Conservation (phyloP, 1,284 basidiomycete genomes). For the Phlebopus sp. region DNA sequence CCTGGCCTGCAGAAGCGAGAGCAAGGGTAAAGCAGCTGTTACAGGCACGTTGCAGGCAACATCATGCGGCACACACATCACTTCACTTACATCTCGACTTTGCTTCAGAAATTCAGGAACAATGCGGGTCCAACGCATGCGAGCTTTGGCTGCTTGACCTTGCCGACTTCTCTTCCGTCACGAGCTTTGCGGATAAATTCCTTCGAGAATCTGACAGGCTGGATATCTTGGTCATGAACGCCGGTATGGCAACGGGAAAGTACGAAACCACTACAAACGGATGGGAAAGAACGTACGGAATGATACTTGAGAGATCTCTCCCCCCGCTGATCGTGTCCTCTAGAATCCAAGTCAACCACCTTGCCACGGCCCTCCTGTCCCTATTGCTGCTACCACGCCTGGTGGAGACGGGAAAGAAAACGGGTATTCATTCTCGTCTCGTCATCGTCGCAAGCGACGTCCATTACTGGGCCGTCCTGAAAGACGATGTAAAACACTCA, state of each 20-base stretch:
- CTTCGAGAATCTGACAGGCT: constrained; percentile 34
- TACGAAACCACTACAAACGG: constrained; percentile 35
- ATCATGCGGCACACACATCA: no score
- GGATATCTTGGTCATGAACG: constrained; percentile 42
- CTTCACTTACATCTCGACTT: background rate
- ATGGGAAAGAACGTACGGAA: constrained; percentile 37
- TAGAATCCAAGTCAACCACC: constrained; percentile 44
- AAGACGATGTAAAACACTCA: constrained; percentile 21
- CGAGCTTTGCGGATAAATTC: constrained; percentile 35
- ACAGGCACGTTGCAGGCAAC: constrained; percentile 10
- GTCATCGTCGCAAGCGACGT: constrained; percentile 34
- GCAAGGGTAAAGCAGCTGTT: constrained; percentile 36
- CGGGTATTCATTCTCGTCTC: constrained; percentile 32
- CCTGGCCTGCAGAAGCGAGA: constrained; percentile 38
- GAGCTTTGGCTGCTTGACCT: constrained; percentile 41
- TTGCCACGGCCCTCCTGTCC: constrained; percentile 38
- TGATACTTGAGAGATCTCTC: background rate
- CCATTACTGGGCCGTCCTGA: constrained; percentile 23
- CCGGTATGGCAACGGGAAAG: constrained; percentile 21
- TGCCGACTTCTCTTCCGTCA: constrained; percentile 36
- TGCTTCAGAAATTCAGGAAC: constrained; percentile 28
- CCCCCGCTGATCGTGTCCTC: background rate
- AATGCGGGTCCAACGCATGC: constrained; percentile 30
- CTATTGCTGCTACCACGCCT: constrained; percentile 43
- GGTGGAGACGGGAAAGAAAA: constrained; percentile 33